Evolutionary conservation across 371 early-diverging fungal genomes (phyloP).

Genomic region (Circinella umbellata): DNA sequence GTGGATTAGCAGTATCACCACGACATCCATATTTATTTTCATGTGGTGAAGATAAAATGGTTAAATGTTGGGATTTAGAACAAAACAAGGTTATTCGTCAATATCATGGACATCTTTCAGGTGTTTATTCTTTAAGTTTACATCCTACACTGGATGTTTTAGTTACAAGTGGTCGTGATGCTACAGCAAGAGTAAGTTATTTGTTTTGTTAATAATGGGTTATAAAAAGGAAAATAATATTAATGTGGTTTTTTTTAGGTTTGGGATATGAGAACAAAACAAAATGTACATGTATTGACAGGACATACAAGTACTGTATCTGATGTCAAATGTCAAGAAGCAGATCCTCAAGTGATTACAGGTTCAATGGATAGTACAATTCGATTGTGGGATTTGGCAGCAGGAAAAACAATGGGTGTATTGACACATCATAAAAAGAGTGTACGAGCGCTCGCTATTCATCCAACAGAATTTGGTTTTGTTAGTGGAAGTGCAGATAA

Average conservation of each 20-base stretch:
- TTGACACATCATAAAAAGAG: conserved; percentile 98
- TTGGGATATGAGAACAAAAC: conserved; percentile 98
- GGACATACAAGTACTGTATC: conserved; percentile 91
- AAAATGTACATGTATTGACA: conserved; percentile 86
- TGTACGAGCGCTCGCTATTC: conserved; percentile 89
- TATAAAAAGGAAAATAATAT: too few species aligned
- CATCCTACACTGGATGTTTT: conserved; percentile 95
- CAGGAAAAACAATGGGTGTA: conserved; percentile 92
- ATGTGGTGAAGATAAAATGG: conserved; percentile 95
- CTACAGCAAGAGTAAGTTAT: conserved; percentile 79
- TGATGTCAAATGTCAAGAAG: conserved; percentile 88
- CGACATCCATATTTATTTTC: conserved; percentile 97
- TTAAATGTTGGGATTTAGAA: conserved; percentile 98
- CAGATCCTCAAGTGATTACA: conserved; percentile 96
- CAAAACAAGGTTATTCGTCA: conserved; percentile 97
- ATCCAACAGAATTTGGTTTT: conserved; percentile 94
- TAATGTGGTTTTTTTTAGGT: too few species aligned
- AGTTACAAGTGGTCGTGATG: conserved; percentile 95
- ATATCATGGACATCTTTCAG: conserved; percentile 96
- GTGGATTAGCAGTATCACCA: conserved; percentile 91
- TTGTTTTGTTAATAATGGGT: background rate
- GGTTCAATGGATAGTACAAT: conserved; percentile 94
- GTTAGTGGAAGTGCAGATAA: conserved; percentile 91
- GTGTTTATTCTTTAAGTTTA: conserved; percentile 87
- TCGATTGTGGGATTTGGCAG: conserved; percentile 94